Base-by-base conservation (phyloP, 225 moss, liverwort and hornwort species). In the Lunularia cruciata region DNA sequence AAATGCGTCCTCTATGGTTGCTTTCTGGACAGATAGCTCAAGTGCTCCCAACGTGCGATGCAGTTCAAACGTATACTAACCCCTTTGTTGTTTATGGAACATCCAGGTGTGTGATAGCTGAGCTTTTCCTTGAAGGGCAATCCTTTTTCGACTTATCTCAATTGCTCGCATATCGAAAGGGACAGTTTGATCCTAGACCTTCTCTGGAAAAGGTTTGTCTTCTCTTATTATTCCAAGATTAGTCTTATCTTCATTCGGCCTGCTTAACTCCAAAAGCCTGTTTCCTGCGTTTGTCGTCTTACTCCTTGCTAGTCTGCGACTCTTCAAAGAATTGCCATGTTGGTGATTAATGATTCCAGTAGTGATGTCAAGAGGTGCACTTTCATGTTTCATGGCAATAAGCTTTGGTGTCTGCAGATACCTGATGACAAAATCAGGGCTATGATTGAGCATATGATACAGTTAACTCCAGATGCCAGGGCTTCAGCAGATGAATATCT, bases 391-490 rank as follows among this genome's bases (percentile, higher is more conserved):
- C 27, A 45, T 0, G 16, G 26, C 18, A 4, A 28, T 16, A 12
- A 18, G 2, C 20, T 59, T 16, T 30, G 59, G 39, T 68, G 43
- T 43, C 37, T 42, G 77, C 92, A 98, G 96, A 88, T 98, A 65
- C 96, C 96, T 34, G 96, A 98, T 85, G 78, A 79, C 61, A 83
- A 79, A 69, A 81, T 98, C 31, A 87, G 83, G 61, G 77, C 87
- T 60, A 92, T 98, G 90, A 85, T 92, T 80, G 32, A 90, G 76
- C 93, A 92, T 74, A 90, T 98, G 96, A 89, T 98, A 78, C 89
- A 98, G 57, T 72, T 86, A 38, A 73, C 64, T 71, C 92, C 92
- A 45, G 76, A 83, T 20, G 82, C 81, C 47, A 86, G 96, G 57
- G 84, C 70, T 61, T 89, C 90, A 72, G 84, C 92, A 69, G 86